A percentile compares a stretch with the other conserved stretches of the same genome.
Evolutionary conservation across 2,329 filamentous ascomycete genomes (phyloP).

Genomic region (Emericellopsis cladophorae): DNA sequence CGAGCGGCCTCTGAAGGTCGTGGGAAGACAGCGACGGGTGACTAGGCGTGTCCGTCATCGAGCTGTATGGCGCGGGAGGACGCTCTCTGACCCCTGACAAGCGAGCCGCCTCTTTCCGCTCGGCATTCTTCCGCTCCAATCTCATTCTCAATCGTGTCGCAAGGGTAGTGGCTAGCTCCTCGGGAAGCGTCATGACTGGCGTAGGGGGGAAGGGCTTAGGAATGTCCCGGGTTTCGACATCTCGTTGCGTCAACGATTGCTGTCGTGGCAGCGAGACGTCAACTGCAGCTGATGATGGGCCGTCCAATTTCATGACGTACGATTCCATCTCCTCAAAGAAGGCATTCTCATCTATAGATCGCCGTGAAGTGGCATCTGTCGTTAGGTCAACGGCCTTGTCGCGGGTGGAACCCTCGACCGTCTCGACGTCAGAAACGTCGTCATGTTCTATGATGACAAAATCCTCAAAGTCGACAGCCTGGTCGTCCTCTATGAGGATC

Average conservation of each 20-base stretch:
- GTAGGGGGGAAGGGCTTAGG: slow-evolving; percentile 18
- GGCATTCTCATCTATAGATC: neutral
- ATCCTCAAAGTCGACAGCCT: neutral
- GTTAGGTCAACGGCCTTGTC: neutral
- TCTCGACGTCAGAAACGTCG: neutral
- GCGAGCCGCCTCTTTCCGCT: too few relatives aligned
- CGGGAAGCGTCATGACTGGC: slow-evolving; percentile 5
- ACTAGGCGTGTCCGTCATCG: too few relatives aligned
- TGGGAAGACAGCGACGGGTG: too few relatives aligned
- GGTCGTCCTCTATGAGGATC: slow-evolving; percentile 1
- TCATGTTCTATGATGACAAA: neutral
- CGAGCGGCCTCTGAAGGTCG: too few relatives aligned
- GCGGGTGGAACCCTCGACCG: neutral
- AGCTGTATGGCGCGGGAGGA: too few relatives aligned
- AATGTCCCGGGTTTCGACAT: slow-evolving; percentile 2
- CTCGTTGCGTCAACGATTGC: neutral
- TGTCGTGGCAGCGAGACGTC: too few relatives aligned
- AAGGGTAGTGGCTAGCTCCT: neutral
- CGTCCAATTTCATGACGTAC: too few relatives aligned
- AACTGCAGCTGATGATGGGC: slow-evolving; percentile 10
- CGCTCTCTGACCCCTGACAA: too few relatives aligned
- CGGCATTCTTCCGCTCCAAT: neutral
- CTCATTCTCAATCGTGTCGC: neutral
- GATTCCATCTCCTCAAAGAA: too few relatives aligned
- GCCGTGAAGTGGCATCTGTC: neutral